These are phyloP conservation scores for Litsea cubeba DNA, from an alignment of 164 flowering plant species.

Conservation along the genomic window DNA sequence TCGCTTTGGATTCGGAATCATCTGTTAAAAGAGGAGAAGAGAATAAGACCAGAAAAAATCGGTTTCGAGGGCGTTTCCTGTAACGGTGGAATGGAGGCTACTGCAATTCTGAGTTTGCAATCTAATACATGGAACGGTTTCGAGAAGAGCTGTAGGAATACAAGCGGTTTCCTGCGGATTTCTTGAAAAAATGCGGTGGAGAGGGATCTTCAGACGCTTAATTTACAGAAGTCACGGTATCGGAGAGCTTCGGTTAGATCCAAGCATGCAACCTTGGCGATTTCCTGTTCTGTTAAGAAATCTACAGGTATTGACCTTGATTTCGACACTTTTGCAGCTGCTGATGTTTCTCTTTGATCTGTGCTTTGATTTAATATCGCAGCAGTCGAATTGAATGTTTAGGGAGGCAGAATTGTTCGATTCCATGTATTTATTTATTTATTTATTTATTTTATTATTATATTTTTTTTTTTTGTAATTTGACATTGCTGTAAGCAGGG, in stretches of 20 bases:
- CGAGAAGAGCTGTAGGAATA: constrained; percentile 23
- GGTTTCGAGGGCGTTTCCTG: too few relatives aligned
- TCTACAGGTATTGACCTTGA: constrained; percentile 28
- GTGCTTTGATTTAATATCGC: background rate
- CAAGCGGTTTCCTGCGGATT: constrained; percentile 22
- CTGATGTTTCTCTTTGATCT: background rate
- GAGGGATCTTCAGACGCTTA: constrained; percentile 17
- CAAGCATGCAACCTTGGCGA: constrained; percentile 1
- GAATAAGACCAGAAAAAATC: too few relatives aligned
- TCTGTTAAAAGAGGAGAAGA: too few relatives aligned
- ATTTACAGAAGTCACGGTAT: constrained; percentile 17
- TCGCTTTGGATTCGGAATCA: too few relatives aligned
- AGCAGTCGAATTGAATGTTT: background rate
- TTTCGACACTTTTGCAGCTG: background rate
- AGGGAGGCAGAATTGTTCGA: too few relatives aligned
- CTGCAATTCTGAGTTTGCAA: constrained; percentile 24
- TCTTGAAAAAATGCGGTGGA: constrained; percentile 7
- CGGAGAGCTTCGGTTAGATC: constrained; percentile 6
- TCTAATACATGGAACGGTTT: constrained; percentile 24
- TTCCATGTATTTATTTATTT: too few relatives aligned
- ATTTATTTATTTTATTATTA: too few relatives aligned
- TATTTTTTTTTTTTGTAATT: too few relatives aligned
- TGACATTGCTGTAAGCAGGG: too few relatives aligned
- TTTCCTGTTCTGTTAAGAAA: constrained; percentile 44
- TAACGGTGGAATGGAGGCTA: constrained; percentile 32